Percentiles rank a stretch among this genome's conserved stretches.
Conservation (phyloP, 2,329 filamentous ascomycete species). For the Reticulascus tulasneorum region DNA sequence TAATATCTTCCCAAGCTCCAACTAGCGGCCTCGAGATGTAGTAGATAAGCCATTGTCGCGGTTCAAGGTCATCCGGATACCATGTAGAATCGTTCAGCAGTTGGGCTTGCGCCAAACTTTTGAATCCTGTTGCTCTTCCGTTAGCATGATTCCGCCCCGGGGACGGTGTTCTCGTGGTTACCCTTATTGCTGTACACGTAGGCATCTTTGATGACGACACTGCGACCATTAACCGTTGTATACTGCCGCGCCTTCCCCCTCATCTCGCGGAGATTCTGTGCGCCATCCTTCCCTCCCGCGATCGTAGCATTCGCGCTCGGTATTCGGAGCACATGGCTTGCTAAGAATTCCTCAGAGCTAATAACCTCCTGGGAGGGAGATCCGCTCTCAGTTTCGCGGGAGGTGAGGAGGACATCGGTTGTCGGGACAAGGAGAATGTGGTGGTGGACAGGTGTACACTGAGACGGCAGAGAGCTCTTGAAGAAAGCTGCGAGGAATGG, state of each 20-base stretch:
- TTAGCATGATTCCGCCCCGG: constrained; percentile 2
- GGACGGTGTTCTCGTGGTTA: constrained; percentile 30
- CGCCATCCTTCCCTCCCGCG: constrained; percentile 51
- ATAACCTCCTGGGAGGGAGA: constrained; percentile 74
- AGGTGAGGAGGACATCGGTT: constrained; percentile 85
- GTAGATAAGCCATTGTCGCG: constrained; percentile 93
- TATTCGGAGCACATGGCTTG: constrained; percentile 91
- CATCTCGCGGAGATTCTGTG: constrained; percentile 72
- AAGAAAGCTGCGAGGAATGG: constrained; percentile 98
- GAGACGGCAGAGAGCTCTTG: constrained; percentile 84
- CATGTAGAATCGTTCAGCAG: constrained; percentile 79
- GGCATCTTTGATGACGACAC: constrained; percentile 89
- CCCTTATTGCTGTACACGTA: constrained; percentile 96
- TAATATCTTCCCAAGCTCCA: constrained; percentile 74
- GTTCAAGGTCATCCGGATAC: constrained; percentile 84
- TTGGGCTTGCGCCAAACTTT: constrained; percentile 83
- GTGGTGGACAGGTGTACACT: constrained; percentile 88
- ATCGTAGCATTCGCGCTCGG: constrained; percentile 43
- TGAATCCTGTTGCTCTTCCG: constrained; percentile 65
- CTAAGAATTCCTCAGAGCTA: constrained; percentile 88
- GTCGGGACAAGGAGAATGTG: constrained; percentile 92
- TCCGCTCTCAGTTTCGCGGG: constrained; percentile 82
- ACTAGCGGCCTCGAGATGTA: constrained; percentile 89
- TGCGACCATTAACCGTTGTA: constrained; percentile 86
- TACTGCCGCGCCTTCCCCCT: constrained; percentile 93